Conservation (phyloP, 2,329 filamentous ascomycete species). For the Microsporum audouinii region DNA sequence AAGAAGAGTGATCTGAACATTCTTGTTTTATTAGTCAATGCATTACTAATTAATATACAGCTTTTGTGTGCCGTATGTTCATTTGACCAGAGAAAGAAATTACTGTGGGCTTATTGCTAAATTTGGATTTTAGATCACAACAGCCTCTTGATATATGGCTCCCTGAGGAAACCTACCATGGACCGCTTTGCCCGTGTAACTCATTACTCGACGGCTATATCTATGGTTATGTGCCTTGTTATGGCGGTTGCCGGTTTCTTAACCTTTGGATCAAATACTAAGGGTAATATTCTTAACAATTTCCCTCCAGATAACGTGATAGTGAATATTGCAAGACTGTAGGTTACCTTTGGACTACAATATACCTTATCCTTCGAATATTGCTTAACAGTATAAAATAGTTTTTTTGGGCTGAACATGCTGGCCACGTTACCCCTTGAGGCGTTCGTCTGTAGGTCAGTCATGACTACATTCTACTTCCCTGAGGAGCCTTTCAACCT, state of each 20-base stretch:
- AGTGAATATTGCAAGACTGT: slow-evolving; percentile 85
- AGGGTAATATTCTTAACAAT: slow-evolving; percentile 96
- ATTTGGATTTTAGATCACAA: slow-evolving; percentile 59
- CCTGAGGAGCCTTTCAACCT: slow-evolving; percentile 65
- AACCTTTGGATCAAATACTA: slow-evolving; percentile 80
- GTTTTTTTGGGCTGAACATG: slow-evolving; percentile 96
- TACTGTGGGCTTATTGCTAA: slow-evolving; percentile 11
- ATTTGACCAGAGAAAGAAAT: not conserved
- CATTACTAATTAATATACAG: slow-evolving; percentile 32
- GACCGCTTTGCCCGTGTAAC: slow-evolving; percentile 90
- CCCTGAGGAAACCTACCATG: slow-evolving; percentile 82
- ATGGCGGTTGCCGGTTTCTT: slow-evolving; percentile 87
- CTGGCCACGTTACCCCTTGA: slow-evolving; percentile 91
- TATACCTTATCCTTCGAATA: not conserved
- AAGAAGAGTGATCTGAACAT: slow-evolving; percentile 21
- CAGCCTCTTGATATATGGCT: slow-evolving; percentile 93
- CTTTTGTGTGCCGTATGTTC: slow-evolving; percentile 53
- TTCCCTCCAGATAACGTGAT: slow-evolving; percentile 82
- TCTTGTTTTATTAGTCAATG: not conserved
- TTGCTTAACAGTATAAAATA: slow-evolving; percentile 16
- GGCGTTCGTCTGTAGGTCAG: slow-evolving; percentile 93
- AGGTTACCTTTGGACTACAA: slow-evolving; percentile 17
- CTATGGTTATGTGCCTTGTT: slow-evolving; percentile 77
- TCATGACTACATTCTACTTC: slow-evolving; percentile 81
- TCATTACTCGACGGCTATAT: slow-evolving; percentile 82